Conservation (phyloP, 495 filamentous ascomycete genomes). For the Articulospora tetracladia region DNA sequence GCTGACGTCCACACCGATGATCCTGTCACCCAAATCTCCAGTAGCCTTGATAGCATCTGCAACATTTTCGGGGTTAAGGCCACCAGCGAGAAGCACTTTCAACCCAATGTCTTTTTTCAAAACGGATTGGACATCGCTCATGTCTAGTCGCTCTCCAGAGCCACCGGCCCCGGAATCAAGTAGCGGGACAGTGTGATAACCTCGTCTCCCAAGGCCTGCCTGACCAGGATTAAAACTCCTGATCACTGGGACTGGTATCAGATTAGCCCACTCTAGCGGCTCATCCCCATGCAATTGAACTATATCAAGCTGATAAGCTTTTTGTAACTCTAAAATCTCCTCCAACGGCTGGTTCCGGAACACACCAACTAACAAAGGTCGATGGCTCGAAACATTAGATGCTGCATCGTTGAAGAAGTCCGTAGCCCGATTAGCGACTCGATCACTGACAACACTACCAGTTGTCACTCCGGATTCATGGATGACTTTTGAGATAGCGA, state of each 20-base stretch:
- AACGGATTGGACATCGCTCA: constrained; percentile 54
- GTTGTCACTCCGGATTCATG: constrained; percentile 46
- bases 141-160: constrained; percentile 71
- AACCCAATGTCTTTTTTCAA: constrained; percentile 57
- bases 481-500: constrained; percentile 74
- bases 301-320: constrained; percentile 75
- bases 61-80: constrained; percentile 74
- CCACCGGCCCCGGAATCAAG: constrained; percentile 83
- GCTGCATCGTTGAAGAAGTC: constrained; percentile 40
- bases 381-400: constrained; percentile 36
- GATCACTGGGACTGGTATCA: constrained; percentile 89
- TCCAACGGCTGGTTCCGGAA: constrained; percentile 87
- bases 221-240: constrained; percentile 73
- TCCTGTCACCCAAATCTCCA: constrained; percentile 48
- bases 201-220: constrained; percentile 62
- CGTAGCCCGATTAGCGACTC: constrained; percentile 32
- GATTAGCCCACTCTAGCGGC: constrained; percentile 82
- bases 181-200: constrained; percentile 78
- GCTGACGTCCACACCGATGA: constrained; percentile 87
- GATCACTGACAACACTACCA: constrained; percentile 18
- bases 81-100: constrained; percentile 77
- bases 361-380: constrained; percentile 85
- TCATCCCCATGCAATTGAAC: constrained; percentile 92
- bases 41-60: constrained; percentile 52
- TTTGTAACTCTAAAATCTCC: constrained; percentile 73